These are phyloP conservation scores for Glycyrrhiza uralensis DNA, from an alignment of 306 rosid genomes.

Conservation along the genomic window DNA sequence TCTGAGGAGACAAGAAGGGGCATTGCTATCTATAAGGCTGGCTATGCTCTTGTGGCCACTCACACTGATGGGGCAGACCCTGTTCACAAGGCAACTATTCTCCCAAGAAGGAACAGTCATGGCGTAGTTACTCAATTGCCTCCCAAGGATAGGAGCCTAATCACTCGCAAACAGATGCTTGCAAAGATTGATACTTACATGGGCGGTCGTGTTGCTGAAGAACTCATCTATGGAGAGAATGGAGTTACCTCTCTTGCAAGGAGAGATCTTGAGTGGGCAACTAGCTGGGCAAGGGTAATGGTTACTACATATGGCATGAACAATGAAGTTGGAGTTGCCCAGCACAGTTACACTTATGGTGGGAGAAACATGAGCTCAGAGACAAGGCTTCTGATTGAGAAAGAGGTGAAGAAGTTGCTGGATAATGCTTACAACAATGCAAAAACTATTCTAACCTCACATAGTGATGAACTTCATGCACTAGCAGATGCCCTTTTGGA, in stretches of 20 bases:
- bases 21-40: conserved; percentile 88
- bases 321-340: conserved; percentile 64
- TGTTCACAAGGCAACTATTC: conserved; percentile 83
- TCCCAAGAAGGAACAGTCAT: conserved; percentile 72
- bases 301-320: conserved; percentile 84
- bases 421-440: conserved; percentile 75
- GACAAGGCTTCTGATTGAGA: conserved; percentile 77
- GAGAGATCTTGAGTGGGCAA: conserved; percentile 58
- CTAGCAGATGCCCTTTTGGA: conserved; percentile 83
- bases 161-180: conserved; percentile 75
- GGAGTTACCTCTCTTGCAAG: conserved; percentile 76
- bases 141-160: conserved; percentile 52
- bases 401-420: conserved; percentile 61
- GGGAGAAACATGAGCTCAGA: conserved; percentile 87
- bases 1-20: conserved; percentile 61
- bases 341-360: conserved; percentile 61
- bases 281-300: conserved; percentile 67
- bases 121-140: conserved; percentile 82
- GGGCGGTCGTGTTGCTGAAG: conserved; percentile 95
- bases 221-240: conserved; percentile 74
- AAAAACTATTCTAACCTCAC: conserved; percentile 64
- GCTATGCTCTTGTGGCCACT: conserved; percentile 86
- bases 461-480: conserved; percentile 64
- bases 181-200: conserved; percentile 71
- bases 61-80: conserved; percentile 78